Base-by-base conservation (phyloP, 768 basidiomycete species). In the Mycena maculata region DNA sequence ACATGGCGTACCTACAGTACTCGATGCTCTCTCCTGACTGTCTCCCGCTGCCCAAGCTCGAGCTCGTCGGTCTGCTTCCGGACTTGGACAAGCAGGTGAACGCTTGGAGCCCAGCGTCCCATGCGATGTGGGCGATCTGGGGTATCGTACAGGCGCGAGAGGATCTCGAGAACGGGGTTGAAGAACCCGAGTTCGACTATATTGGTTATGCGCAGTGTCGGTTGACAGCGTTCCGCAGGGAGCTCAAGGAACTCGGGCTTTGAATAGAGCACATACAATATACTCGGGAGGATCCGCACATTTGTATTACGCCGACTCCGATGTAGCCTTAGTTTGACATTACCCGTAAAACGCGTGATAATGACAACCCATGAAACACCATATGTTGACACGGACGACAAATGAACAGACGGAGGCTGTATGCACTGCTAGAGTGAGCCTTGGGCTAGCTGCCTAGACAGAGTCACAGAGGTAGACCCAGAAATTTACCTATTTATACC, bases 111-210 rank as follows among this genome's bases (percentile, higher is more conserved):
- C 92, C 96, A 13, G 91, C 94, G 5, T 92, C 92, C 23, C 94
- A 96, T 72, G 95, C 87, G 15, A 90, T 92, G 86, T 99, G 97
- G 96, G 90, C 93, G 9, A 81, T 98, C 47, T 99, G 98, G 98
- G 95, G 93, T 10, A 84, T 99, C 69, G 89, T 99, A 6, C 95
- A 97, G 78, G 95, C 94, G 8, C 87, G 87, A 68, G 93, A 94
- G 71, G 87, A 90, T 71, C 68, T 94, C 9, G 86, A 90, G 71
- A 84, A 79, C 20, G 81, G 83, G 42, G 85, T 84, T 48, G 81
- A 78, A 39, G 85, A 88, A 70, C 86, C 86, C 18, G 97, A 96
- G 70, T 99, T 98, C 76, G 93, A 99, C 79, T 98, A 98, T 78
- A 78, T 98, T 67, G 84, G 84, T 13, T 98, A 98, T 76, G 90